Conservation (phyloP, 148 eudicot genomes). For the Rhododendron ovatum region DNA sequence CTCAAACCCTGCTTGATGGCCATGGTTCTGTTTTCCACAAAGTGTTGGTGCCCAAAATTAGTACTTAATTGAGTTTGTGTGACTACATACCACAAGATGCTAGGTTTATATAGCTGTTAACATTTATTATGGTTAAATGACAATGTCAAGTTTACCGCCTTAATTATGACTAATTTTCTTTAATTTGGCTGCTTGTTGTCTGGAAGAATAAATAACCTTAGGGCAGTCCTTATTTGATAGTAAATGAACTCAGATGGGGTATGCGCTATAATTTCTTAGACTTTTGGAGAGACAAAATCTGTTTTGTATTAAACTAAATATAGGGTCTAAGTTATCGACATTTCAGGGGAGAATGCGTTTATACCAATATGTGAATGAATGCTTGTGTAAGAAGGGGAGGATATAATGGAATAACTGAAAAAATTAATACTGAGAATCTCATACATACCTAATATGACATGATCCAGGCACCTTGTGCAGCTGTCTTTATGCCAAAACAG, state of each 20-base stretch:
- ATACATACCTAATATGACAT: slow-evolving; percentile 1
- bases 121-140: too few species aligned
- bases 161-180: background rate
- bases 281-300: background rate
- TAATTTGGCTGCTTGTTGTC: background rate
- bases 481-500: background rate
- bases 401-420: background rate
- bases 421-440: background rate
- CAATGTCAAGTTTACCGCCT: background rate
- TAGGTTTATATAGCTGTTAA: background rate
- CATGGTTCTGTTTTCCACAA: background rate
- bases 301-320: background rate
- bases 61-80: background rate
- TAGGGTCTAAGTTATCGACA: background rate
- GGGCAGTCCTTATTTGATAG: background rate
- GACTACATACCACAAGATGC: background rate
- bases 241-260: background rate
- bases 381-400: background rate
- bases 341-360: background rate
- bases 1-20: background rate
- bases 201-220: background rate
- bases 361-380: background rate
- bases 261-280: background rate
- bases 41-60: background rate
- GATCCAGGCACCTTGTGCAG: background rate